Evolutionary conservation across 2,329 filamentous ascomycete species (phyloP), one percentile per base, ranked within the genome.

Genomic region (Botrytis hyacinthi): DNA sequence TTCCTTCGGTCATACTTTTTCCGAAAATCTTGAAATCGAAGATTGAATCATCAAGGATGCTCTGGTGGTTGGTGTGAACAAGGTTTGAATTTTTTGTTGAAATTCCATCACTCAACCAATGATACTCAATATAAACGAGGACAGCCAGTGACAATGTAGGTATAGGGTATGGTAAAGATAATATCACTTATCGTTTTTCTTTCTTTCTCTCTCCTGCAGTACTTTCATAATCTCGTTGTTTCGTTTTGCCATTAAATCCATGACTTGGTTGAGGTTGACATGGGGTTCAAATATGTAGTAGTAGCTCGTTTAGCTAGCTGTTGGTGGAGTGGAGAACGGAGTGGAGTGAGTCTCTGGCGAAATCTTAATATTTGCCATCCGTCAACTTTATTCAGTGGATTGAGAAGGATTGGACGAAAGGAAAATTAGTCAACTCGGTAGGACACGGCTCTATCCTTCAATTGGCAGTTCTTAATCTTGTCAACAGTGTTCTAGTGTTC

Each of bases 1-100:
- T 51, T 37, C n/a, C 32, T 26, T 75, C 74, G 74, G 73, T 70
- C 70, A 62, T 67, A 72, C 71, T 68, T 75, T 75, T 73, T 71
- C 74, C 73, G 73, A 74, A 62, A 68, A 29, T 18, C 32, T 32
- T 51, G 35, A 60, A 70, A 46, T 59, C 46, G 51, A 60, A 46
- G 54, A 67, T 65, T 54, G 32, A 42, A 54, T 42, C 63, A 46
- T 57, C 65, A 68, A 42, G 46, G 65, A 32, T 63, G 14, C 35
- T 67, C 16, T 68, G 48, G 18, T 68, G 66, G 48, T 68, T 57
- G 66, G 48, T 42, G 29, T 29, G 46, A 29, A 22, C 48, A 42
- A 68, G 66, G 66, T 57, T 32, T 32, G 35, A 10, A 9, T 16
- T 57, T 68, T 68, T 68, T 68, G 66, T 68, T 57, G 66, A 68